A percentile compares a stretch with the other conserved stretches of the same genome.
These are phyloP conservation scores for Cladophialophora chaetospira DNA, from an alignment of 2,329 filamentous ascomycete genomes.

Conservation along the genomic window DNA sequence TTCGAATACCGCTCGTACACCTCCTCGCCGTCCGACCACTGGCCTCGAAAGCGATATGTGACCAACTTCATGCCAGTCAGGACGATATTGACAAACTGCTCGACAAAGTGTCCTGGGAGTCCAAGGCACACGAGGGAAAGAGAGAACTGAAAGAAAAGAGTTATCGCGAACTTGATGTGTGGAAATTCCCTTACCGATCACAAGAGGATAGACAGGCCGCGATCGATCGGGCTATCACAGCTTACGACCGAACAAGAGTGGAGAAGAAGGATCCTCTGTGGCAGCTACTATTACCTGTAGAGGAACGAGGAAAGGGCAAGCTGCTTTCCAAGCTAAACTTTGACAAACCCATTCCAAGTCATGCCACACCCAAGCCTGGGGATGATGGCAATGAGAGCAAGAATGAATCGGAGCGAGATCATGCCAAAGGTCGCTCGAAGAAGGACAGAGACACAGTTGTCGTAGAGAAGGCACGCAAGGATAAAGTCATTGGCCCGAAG, in stretches of 20 bases:
- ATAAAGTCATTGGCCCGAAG: conserved; percentile 9
- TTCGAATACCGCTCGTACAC: conserved; percentile 50
- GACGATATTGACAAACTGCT: conserved; percentile 52
- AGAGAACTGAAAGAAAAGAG: conserved; percentile 60
- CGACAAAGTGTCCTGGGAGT: conserved; percentile 56
- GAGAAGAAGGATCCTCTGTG: conserved; percentile 62
- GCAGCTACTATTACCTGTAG: conserved; percentile 62
- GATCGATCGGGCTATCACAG: conserved; percentile 63
- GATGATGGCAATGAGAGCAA: conserved; percentile 28
- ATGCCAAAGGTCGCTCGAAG: conserved; percentile 11
- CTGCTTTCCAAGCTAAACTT: conserved; percentile 62
- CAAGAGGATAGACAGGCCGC: conserved; percentile 60
- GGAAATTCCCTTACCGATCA: conserved; percentile 60
- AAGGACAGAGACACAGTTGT: conserved; percentile 19
- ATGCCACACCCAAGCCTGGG: conserved; percentile 23
- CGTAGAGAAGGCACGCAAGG: conserved; percentile 46
- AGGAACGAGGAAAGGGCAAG: conserved; percentile 64
- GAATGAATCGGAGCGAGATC: conserved; percentile 28
- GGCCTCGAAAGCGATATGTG: conserved; percentile 50
- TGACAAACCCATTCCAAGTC: conserved; percentile 29
- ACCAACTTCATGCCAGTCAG: conserved; percentile 51
- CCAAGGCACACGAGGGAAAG: conserved; percentile 47
- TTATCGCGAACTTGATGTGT: conserved; percentile 64
- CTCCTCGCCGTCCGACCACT: conserved; percentile 58
- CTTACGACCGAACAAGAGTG: conserved; percentile 64